phyloP scores from a whole-genome alignment of 257 asterid species.

The Coffea canephora region DNA sequence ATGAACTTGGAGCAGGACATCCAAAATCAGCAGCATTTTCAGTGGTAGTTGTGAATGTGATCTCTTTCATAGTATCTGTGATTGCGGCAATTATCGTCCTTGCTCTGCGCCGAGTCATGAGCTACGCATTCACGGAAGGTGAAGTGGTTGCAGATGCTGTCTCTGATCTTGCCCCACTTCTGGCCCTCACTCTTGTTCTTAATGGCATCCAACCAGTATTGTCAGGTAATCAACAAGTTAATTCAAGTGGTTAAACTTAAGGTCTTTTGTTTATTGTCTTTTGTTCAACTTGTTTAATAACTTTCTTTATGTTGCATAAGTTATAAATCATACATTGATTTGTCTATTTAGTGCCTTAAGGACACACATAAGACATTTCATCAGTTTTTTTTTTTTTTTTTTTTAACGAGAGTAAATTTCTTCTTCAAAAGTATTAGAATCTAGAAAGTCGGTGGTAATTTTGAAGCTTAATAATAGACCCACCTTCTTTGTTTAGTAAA shows the following conservation, averaged over 20 bases:
- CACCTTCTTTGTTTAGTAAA: too few relatives aligned
- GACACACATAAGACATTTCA: too few relatives aligned
- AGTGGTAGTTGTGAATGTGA: slow-evolving; percentile 24
- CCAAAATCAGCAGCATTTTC: slow-evolving; percentile 43
- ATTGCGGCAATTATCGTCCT: slow-evolving; percentile 24
- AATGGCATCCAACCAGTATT: slow-evolving; percentile 43
- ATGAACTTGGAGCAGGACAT: slow-evolving; percentile 42
- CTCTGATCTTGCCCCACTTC: slow-evolving; percentile 38
- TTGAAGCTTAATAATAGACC: too few relatives aligned
- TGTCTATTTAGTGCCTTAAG: too few relatives aligned
- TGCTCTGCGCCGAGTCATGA: slow-evolving; percentile 22
- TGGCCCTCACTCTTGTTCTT: slow-evolving; percentile 34
- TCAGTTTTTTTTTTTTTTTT: too few relatives aligned
- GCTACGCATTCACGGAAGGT: slow-evolving; percentile 41
- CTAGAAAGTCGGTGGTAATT: too few relatives aligned
- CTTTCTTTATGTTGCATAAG: too few relatives aligned
- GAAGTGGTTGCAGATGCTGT: slow-evolving; percentile 39
- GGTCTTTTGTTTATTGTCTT: background rate
- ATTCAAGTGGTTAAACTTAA: too few relatives aligned
- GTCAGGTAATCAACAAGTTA: slow-evolving; percentile 24
- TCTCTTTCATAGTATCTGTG: slow-evolving; percentile 25
- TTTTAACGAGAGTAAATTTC: too few relatives aligned
- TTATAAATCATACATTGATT: too few relatives aligned
- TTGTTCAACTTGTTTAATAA: too few relatives aligned
- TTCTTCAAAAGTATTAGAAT: too few relatives aligned